Base-by-base conservation (phyloP, 176 grass and related monocot species). In the Triticum monococcum region DNA sequence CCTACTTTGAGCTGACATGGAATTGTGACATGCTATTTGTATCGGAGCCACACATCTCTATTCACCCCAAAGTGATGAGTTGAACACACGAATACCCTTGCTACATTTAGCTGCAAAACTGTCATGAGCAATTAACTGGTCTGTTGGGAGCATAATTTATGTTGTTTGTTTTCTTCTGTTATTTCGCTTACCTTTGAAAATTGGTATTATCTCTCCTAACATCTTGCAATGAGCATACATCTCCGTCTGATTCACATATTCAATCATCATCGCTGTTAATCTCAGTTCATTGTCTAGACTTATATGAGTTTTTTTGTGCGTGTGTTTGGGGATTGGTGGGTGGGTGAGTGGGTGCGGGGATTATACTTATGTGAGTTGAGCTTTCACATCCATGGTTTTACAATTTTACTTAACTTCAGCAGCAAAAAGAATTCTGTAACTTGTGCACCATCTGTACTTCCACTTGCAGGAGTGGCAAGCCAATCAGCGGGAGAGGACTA, bases 401-500 rank as follows among this genome's bases (percentile, higher is more conserved):
- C 66, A 22, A 17, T 85, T 75, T 40, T 33, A 64, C 66, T 22
- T 33, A 25, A 68, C 69, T 64, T 33, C 45, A 86, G 24, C 46
- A 60, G 14, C 2, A 87, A 54, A 54, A 6, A 17, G 1, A 33
- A 37, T 83, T 18, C 13, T 41, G 8, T 31, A 83, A 59, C 9
- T 24, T 73, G 41, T 66, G 33, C 65, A 14, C 59, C 35, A 83
- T 59, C 14, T 79, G 25, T 36, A 66, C 75, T 81, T 87, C 10
- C 36, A 85, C 45, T 35, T 92, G 64, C 89, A 97, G 94, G 94
- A 94, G 32, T 95, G 96, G 96, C 96, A 98, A 94, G 84, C 90
- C 46, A 74, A 56, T 65, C 93, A 94, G 41, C 79, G 81, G 43
- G 86, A 95, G 82, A 95, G 86, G 88, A 95, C 93, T 77, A 95